Conservation (phyloP, 2,329 filamentous ascomycete species). For the Fusarium setosum region DNA sequence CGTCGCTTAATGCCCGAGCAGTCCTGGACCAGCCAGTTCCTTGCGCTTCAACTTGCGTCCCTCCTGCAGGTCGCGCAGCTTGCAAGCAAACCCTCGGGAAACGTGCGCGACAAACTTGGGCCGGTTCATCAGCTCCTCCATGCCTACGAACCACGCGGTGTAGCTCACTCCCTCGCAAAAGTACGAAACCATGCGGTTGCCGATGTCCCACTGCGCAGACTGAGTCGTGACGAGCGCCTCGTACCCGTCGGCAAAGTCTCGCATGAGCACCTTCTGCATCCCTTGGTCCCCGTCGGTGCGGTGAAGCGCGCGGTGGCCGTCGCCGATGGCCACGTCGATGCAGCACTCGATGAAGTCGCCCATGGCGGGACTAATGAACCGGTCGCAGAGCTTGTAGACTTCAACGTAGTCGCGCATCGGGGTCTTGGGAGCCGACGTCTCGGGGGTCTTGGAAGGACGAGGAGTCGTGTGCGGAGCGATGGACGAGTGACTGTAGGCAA, state of each 20-base stretch:
- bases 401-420: constrained; percentile 48
- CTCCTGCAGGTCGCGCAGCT: constrained; percentile 38
- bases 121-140: constrained; percentile 41
- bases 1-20: background rate
- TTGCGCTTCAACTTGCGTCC: constrained; percentile 44
- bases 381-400: constrained; percentile 52
- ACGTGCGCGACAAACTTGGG: constrained; percentile 47
- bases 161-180: constrained; percentile 49
- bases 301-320: constrained; percentile 48
- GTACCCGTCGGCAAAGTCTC: constrained; percentile 50
- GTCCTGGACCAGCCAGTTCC: constrained; percentile 41
- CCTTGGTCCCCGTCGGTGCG: constrained; percentile 41
- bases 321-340: constrained; percentile 44
- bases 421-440: constrained; percentile 40
- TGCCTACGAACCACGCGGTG: constrained; percentile 38
- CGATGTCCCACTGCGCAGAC: constrained; percentile 37
- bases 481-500: constrained; percentile 49
- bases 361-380: constrained; percentile 48
- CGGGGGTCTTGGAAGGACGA: constrained; percentile 36
- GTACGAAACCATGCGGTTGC: constrained; percentile 43
- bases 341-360: constrained; percentile 44
- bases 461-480: constrained; percentile 46
- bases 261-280: constrained; percentile 45
- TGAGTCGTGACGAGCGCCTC: constrained; percentile 45
- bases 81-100: constrained; percentile 46